phyloP scores from a whole-genome alignment of 2,329 filamentous ascomycete species.

The Beauveria sp. region DNA sequence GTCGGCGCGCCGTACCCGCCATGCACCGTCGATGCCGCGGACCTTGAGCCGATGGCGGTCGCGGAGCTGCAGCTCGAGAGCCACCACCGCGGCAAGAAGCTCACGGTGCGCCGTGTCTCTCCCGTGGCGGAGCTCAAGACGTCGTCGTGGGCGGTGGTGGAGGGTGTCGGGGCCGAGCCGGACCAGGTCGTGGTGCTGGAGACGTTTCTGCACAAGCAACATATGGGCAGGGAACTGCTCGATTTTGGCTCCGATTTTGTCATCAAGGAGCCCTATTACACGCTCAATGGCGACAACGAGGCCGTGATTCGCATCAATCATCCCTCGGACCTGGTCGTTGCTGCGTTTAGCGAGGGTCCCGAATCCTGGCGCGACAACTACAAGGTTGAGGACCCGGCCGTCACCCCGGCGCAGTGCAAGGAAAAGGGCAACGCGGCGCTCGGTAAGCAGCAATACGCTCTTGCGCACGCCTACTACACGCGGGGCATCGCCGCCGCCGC shows the following conservation, averaged over 20 bases:
- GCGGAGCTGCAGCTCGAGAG: constrained; percentile 22
- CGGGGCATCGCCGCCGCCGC: constrained; percentile 17
- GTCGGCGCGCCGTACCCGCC: constrained; percentile 22
- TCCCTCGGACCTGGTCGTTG: constrained; percentile 23
- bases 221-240: constrained; percentile 23
- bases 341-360: constrained; percentile 8
- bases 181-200: constrained; percentile 23
- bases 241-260: constrained; percentile 27
- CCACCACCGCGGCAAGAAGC: constrained; percentile 21
- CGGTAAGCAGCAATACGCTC: constrained; percentile 13
- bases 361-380: constrained; percentile 16
- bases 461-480: constrained; percentile 21
- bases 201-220: constrained; percentile 27
- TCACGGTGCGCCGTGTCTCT: constrained; percentile 21
- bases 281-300: constrained; percentile 30
- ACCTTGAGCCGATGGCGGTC: constrained; percentile 20
- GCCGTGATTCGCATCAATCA: constrained; percentile 31
- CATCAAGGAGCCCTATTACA: constrained; percentile 45
- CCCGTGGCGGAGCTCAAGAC: constrained; percentile 19
- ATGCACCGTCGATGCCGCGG: constrained; percentile 13
- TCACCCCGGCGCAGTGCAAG: constrained; percentile 18
- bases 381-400: background rate
- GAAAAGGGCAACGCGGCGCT: constrained; percentile 24
- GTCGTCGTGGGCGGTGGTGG: constrained; percentile 25
- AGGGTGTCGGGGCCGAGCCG: constrained; percentile 19